These are phyloP conservation scores for Ulota crispa DNA, from an alignment of 225 moss, liverwort and hornwort genomes.

Conservation along the genomic window DNA sequence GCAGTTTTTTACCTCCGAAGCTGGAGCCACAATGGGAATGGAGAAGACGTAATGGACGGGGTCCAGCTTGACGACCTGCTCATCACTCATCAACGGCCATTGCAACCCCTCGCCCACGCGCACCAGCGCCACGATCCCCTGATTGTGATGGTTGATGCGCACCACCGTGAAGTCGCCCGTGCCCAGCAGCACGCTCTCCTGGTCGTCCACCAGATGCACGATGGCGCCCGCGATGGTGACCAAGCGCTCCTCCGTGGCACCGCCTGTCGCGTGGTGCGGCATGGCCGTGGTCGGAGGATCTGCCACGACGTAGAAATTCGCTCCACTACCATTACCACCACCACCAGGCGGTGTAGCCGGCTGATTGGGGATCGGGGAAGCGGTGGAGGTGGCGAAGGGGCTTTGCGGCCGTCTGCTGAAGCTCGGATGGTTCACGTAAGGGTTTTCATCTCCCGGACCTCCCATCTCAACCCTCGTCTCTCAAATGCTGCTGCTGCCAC, in stretches of 20 bases:
- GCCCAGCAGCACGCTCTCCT: slow-evolving; percentile 76
- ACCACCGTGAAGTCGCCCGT: slow-evolving; percentile 67
- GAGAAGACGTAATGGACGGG: slow-evolving; percentile 89
- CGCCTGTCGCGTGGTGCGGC: neutral
- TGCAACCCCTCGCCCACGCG: slow-evolving; percentile 72
- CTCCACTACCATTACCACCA: neutral
- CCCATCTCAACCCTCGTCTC: neutral
- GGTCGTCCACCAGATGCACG: slow-evolving; percentile 83
- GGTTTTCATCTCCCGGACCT: slow-evolving; percentile 17
- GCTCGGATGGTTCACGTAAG: slow-evolving; percentile 33
- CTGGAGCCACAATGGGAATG: slow-evolving; percentile 44
- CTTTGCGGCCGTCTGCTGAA: slow-evolving; percentile 22
- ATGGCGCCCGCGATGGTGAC: slow-evolving; percentile 71
- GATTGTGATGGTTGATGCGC: slow-evolving; percentile 57
- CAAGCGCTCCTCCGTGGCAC: slow-evolving; percentile 53
- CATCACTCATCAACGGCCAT: slow-evolving; percentile 84
- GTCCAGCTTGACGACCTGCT: slow-evolving; percentile 79
- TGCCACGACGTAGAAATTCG: neutral
- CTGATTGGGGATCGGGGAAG: neutral
- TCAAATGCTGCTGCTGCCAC: neutral
- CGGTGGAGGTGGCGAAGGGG: neutral
- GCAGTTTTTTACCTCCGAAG: slow-evolving; percentile 24
- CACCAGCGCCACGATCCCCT: slow-evolving; percentile 69
- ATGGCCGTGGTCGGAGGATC: neutral
- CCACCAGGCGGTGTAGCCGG: neutral